Conservation (phyloP, 108 stramenopile species). For the Fragilaria radians region DNA sequence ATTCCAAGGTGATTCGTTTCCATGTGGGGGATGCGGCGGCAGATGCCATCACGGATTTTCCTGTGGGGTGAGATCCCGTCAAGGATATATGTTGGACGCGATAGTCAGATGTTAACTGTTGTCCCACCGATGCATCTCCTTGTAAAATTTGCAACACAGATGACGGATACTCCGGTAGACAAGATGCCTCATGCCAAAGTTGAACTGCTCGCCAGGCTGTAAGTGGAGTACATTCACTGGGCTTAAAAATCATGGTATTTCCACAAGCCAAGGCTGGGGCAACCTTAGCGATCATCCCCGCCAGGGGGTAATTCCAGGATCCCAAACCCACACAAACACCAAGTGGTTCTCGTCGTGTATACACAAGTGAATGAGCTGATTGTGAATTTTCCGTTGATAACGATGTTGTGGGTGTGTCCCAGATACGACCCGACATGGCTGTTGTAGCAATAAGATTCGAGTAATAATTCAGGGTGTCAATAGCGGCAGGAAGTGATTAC, state of each 20-base stretch:
- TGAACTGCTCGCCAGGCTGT: slow-evolving; percentile 41
- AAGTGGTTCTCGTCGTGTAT: slow-evolving; percentile 61
- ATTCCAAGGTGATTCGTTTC: slow-evolving; percentile 66
- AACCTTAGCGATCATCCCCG: slow-evolving; percentile 76
- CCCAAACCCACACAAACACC: slow-evolving; percentile 75
- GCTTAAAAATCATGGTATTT: slow-evolving; percentile 73
- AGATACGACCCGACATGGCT: slow-evolving; percentile 19
- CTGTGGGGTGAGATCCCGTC: slow-evolving; percentile 49
- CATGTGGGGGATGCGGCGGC: slow-evolving; percentile 25
- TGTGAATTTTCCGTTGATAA: background rate
- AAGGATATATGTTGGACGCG: slow-evolving; percentile 70
- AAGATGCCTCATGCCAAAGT: slow-evolving; percentile 48
- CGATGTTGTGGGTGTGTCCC: background rate
- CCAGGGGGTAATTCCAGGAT: slow-evolving; percentile 90
- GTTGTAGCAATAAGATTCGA: slow-evolving; percentile 34
- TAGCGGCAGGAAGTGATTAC: slow-evolving; percentile 21
- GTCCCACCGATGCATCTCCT: slow-evolving; percentile 57
- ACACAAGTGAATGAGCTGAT: slow-evolving; percentile 11
- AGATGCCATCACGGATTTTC: slow-evolving; percentile 30
- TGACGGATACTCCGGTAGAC: no score
- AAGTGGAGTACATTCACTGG: slow-evolving; percentile 68
- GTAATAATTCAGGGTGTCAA: slow-evolving; percentile 37
- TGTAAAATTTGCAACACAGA: slow-evolving; percentile 68
- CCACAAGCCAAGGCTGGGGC: slow-evolving; percentile 81
- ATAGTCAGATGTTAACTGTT: slow-evolving; percentile 27